Evolutionary conservation across 306 rosid species (phyloP).

Genomic region (Clitoria ternatea): DNA sequence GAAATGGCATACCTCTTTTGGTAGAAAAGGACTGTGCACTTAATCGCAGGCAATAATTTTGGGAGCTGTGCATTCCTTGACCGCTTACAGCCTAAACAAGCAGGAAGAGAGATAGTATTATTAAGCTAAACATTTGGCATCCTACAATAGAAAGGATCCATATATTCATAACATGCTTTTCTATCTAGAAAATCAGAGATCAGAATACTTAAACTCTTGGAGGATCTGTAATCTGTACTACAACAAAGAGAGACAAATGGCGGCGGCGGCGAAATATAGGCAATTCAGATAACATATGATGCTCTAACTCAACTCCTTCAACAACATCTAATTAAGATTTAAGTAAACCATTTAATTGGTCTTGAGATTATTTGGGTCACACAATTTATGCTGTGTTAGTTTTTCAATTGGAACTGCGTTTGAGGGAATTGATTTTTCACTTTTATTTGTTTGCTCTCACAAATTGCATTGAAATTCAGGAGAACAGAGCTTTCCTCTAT

Average conservation of each 20-base stretch:
- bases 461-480: too few relatives aligned
- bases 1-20: constrained; percentile 46
- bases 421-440: too few relatives aligned
- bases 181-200: not conserved
- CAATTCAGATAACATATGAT: not conserved
- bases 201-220: too few relatives aligned
- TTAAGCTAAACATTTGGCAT: not conserved
- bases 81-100: constrained; percentile 67
- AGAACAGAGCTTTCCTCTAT: too few relatives aligned
- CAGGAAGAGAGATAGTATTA: constrained; percentile 4
- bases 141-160: not conserved
- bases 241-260: too few relatives aligned
- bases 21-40: constrained; percentile 64
- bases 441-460: too few relatives aligned
- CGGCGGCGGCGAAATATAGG: not conserved
- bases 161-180: not conserved
- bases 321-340: not conserved
- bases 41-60: constrained; percentile 49
- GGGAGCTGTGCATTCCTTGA: constrained; percentile 59
- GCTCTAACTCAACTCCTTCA: not conserved
- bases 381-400: too few relatives aligned
- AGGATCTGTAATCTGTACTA: too few relatives aligned
- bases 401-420: too few relatives aligned
- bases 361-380: too few relatives aligned
- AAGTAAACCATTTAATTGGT: too few relatives aligned